Percentiles rank a stretch among this genome's conserved stretches.
These are phyloP conservation scores for Graphilbum fragrans DNA, from an alignment of 2,329 filamentous ascomycete species.

Conservation along the genomic window DNA sequence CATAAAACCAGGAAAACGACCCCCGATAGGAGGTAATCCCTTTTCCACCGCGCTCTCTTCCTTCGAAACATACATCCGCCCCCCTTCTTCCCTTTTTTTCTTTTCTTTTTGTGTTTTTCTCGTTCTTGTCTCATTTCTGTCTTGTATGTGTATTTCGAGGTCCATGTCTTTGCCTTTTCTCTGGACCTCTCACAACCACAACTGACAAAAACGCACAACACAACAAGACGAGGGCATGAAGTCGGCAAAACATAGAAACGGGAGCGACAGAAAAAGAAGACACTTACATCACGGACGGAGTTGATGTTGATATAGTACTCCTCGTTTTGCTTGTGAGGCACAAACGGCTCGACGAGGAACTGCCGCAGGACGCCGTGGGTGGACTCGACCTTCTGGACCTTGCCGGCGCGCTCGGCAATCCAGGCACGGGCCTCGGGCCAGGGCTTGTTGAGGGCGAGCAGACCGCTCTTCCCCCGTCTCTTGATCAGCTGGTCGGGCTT, in stretches of 20 bases:
- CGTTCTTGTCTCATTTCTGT: neutral
- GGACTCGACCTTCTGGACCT: slow-evolving; percentile 86
- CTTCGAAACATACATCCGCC: neutral
- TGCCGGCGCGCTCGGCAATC: slow-evolving; percentile 85
- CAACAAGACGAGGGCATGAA: neutral
- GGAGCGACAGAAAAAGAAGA: slow-evolving; percentile 3
- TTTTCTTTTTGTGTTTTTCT: neutral
- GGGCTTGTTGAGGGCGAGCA: slow-evolving; percentile 91
- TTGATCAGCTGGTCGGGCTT: slow-evolving; percentile 99
- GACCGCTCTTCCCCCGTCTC: slow-evolving; percentile 96
- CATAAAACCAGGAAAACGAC: neutral
- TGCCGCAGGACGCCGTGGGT: slow-evolving; percentile 79
- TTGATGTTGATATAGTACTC: slow-evolving; percentile 99
- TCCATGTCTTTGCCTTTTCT: neutral
- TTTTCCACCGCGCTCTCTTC: neutral
- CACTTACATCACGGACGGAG: slow-evolving; percentile 95
- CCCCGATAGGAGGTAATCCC: neutral
- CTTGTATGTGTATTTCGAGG: neutral
- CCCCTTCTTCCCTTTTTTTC: neutral
- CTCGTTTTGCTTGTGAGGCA: slow-evolving; percentile 86
- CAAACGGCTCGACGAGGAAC: slow-evolving; percentile 97
- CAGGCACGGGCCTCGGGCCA: slow-evolving; percentile 91
- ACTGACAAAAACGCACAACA: too few species aligned
- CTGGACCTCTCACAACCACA: neutral
- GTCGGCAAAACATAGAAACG: neutral